Percentiles rank a stretch among this genome's conserved stretches.
These are phyloP conservation scores for Elongisporangium prolatum DNA, from an alignment of 352 stramenopile species.

Conservation along the genomic window DNA sequence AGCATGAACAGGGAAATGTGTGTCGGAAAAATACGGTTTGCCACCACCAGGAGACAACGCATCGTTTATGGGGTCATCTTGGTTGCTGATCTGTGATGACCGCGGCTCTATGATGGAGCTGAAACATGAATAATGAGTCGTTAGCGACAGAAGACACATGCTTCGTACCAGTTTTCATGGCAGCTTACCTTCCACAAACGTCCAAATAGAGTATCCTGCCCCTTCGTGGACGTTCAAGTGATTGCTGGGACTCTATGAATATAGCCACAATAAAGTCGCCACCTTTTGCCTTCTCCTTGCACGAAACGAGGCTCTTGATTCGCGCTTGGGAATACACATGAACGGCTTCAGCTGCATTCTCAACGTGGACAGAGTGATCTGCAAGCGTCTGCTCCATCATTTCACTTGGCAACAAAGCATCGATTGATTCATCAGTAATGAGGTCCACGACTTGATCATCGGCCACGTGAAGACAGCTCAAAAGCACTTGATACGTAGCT, in stretches of 20 bases:
- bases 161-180: not conserved
- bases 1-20: slow-evolving; percentile 47
- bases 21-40: slow-evolving; percentile 41
- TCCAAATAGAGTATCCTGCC: slow-evolving; percentile 44
- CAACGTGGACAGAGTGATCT: slow-evolving; percentile 19
- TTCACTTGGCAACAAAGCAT: not conserved
- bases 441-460: slow-evolving; percentile 8
- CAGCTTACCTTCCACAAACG: slow-evolving; percentile 26
- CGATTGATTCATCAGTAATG: not conserved
- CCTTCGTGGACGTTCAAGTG: slow-evolving; percentile 17
- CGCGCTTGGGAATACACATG: slow-evolving; percentile 26
- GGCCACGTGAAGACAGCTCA: slow-evolving; percentile 9
- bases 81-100: slow-evolving; percentile 3
- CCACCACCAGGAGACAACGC: not conserved
- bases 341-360: slow-evolving; percentile 24
- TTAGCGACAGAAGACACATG: not conserved
- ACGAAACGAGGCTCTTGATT: not conserved
- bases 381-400: slow-evolving; percentile 20
- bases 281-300: not conserved
- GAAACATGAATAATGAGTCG: not conserved
- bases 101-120: slow-evolving; percentile 41
- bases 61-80: not conserved
- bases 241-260: slow-evolving; percentile 32
- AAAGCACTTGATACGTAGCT: slow-evolving; percentile 8
- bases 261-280: slow-evolving; percentile 39